Evolutionary conservation across 2,329 filamentous ascomycete species (phyloP), one percentile per base, ranked within the genome.

Genomic region (Madurella fahalii): DNA sequence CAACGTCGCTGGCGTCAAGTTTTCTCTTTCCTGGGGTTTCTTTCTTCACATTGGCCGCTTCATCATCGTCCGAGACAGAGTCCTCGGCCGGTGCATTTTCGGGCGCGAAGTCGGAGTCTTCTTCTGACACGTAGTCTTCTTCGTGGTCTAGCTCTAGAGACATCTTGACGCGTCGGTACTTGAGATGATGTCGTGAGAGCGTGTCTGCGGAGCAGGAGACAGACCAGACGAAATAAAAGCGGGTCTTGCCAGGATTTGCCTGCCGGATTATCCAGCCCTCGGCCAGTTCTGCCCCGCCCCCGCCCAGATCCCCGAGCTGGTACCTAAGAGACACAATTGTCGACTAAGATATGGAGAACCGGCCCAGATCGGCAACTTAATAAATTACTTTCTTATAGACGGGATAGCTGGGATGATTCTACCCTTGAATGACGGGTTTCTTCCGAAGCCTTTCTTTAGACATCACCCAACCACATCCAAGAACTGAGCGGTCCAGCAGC

Each of bases 51-150:
- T 58, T 63, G 16, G 70, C 71, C 45, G 69, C 69, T 37, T 78
- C 78, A 8, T 77, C 80, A 11, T 72, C 74, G 5, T 77, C 75
- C 0, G 76, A 77, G 13, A 70, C 74, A 15, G 72, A 76, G 37
- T 74, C 75, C n/a, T 70, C 64, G 13, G 64, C 68, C 39, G 71
- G 64, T 30, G 66, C 77, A 16, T 75, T 74, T 44, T 83, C 83
- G n/a, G 81, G 82, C 20, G 84, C 80, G 58, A 90, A 90, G 65
- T 90, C 86, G 9, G 86, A 87, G 66, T 90, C 87, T 61, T 89
- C 83, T 3, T 85, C 85, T 1, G 86, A 89, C 15, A 77, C 81
- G 63, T 89, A 89, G 32, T 82, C 77, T 18, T 78, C 76, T 49
- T 76, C 72, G 47, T 67, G 65, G 52, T 68, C 60, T 17, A 70